Evolutionary conservation across 805 yeast species (phyloP), one percentile per base, ranked within the genome.

Genomic region (Wickerhamiella sergipiensis): DNA sequence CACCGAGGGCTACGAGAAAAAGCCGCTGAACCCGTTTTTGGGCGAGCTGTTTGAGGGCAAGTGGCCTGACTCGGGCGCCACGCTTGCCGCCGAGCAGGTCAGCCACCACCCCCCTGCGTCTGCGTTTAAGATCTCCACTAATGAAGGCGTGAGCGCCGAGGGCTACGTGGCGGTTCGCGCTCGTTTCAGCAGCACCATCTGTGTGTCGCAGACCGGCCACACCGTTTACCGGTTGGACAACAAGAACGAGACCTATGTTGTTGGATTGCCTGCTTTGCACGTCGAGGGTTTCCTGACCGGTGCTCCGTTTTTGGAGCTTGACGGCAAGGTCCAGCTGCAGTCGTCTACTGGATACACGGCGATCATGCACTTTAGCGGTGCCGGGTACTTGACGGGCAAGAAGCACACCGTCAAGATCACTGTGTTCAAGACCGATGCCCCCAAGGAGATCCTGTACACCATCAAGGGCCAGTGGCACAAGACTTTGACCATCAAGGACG

Each of bases 21-120:
- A 92, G 69, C 97, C 98, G 8, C 72, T 92, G 65, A 92, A 92
- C 65, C 98, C 98, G 45, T 90, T 92, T 62, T 71, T 92, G 57
- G 98, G 98, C 52, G 98, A 92, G 71, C 73, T 88, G 47, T 92
- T 89, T 61, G 84, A 86, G 39, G 97, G 96, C 46, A 80, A 83
- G 61, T 88, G 97, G 95, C 86, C 80, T 57, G 67, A 77, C 15
- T 95, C 95, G 43, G 94, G 85, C 55, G 85, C 95, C 23, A 68
- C 79, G 12, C 71, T 90, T 62, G 69, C 87, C 50, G 79, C 89
- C 56, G 98, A 92, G 68, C 98, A 92, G 69, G 97, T 92, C 13
- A 81, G 89, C 55, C 98, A 92, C 69, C 98, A 92, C 67, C 98
- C 98, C 17, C 97, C 98, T 23, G 82, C 85, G 36, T 89, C 97